phyloP scores from a whole-genome alignment of 345 rosid species.

The Boechera stricta region DNA sequence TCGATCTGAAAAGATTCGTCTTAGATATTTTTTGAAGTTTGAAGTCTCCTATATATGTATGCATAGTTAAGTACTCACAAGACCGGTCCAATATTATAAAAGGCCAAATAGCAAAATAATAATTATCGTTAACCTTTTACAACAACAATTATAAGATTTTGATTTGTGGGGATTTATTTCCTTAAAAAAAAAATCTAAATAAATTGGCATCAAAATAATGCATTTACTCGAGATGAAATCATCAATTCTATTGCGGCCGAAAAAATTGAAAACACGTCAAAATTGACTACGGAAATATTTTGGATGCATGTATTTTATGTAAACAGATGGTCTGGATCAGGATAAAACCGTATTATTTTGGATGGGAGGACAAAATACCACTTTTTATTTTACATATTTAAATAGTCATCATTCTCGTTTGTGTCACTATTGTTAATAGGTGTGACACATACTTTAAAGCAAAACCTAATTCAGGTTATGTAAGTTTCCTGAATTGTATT shows the following conservation, averaged over 20 bases:
- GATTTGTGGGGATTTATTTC: neutral
- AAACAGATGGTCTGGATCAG: neutral
- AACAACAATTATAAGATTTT: neutral
- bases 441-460: neutral
- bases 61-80: neutral
- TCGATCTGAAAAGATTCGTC: neutral
- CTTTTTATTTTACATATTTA: conserved; percentile 17
- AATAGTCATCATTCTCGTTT: neutral
- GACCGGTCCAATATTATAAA: neutral
- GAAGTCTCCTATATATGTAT: neutral
- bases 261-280: conserved; percentile 2
- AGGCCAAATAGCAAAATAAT: neutral
- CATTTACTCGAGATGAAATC: neutral
- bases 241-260: neutral
- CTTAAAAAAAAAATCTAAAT: neutral
- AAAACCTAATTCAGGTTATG: too few relatives aligned
- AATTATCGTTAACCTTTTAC: neutral
- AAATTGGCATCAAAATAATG: neutral
- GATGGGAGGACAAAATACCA: conserved; percentile 27
- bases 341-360: conserved; percentile 2
- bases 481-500: too few relatives aligned
- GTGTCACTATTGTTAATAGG: neutral
- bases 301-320: neutral
- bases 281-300: conserved; percentile 8
- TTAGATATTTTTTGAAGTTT: neutral